Conservation (phyloP, 2,329 filamentous ascomycete species). For the Aspergillus fijiensis region DNA sequence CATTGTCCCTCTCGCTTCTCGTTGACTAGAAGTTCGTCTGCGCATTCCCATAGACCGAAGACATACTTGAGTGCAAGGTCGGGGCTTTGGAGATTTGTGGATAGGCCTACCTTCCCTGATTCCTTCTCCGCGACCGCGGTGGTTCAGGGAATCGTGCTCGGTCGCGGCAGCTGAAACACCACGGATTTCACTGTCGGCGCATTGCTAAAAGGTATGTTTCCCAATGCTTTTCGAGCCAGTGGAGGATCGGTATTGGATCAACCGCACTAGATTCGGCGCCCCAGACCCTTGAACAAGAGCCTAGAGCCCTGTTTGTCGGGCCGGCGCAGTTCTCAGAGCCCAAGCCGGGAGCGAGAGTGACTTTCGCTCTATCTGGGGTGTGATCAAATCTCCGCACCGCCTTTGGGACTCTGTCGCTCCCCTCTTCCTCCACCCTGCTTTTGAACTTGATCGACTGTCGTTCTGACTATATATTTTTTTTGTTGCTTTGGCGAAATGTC, state of each 20-base stretch:
- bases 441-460: slow-evolving; percentile 3
- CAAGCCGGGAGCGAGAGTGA: slow-evolving; percentile 23
- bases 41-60: slow-evolving; percentile 11
- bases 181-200: slow-evolving; percentile 35
- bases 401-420: slow-evolving; percentile 31
- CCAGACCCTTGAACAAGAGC: background rate
- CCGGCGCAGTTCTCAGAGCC: slow-evolving; percentile 24
- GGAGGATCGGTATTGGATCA: slow-evolving; percentile 4
- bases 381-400: slow-evolving; percentile 44
- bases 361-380: slow-evolving; percentile 30
- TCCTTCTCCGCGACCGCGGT: slow-evolving; percentile 24
- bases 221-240: slow-evolving; percentile 18
- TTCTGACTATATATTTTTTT: slow-evolving; percentile 2
- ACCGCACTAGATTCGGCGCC: background rate
- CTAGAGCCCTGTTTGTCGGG: slow-evolving; percentile 11
- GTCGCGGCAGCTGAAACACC: slow-evolving; percentile 36
- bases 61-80: slow-evolving; percentile 12
- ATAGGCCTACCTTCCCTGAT: slow-evolving; percentile 4
- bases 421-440: slow-evolving; percentile 15
- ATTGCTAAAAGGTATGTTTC: slow-evolving; percentile 40
- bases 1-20: slow-evolving; percentile 2
- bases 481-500: background rate
- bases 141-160: slow-evolving; percentile 30
- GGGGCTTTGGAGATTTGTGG: slow-evolving; percentile 4
- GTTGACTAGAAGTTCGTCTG: slow-evolving; percentile 18